Evolutionary conservation across 73 alveolate genomes (phyloP).

Genomic region (Halteria grandinella): DNA sequence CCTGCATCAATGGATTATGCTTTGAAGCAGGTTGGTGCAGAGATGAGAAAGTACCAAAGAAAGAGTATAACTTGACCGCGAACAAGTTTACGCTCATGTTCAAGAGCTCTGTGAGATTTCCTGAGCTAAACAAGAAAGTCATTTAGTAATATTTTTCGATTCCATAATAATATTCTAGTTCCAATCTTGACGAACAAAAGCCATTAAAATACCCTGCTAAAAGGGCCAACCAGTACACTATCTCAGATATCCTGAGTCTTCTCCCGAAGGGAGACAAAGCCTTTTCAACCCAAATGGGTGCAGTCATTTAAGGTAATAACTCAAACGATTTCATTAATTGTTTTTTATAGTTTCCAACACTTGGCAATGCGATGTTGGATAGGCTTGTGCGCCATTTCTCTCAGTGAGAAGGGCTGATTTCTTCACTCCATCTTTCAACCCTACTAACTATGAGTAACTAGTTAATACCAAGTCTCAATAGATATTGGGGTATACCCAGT

Average conservation of each 20-base stretch:
- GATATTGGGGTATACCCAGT: constrained; percentile 3
- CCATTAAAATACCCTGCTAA: constrained; percentile 15
- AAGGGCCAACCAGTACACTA: constrained; percentile 5
- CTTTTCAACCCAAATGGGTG: constrained; percentile 6
- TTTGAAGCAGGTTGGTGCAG: constrained; percentile 43
- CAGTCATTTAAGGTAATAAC: constrained; percentile 5
- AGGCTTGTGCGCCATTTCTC: constrained; percentile 14
- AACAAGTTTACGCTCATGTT: constrained; percentile 10
- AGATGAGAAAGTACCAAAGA: not conserved
- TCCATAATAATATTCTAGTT: not conserved
- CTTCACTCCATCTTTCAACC: not conserved
- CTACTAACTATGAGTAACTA: not conserved
- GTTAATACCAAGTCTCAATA: not conserved
- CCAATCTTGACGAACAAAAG: constrained; percentile 16
- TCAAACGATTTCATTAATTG: not conserved
- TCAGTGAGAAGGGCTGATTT: constrained; percentile 7
- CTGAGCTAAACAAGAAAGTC: not conserved
- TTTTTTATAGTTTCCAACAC: constrained; percentile 11
- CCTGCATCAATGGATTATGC: constrained; percentile 32
- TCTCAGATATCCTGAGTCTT: constrained; percentile 10
- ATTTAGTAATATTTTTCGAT: constrained; percentile 7
- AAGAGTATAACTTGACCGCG: constrained; percentile 22
- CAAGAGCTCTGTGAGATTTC: constrained; percentile 37
- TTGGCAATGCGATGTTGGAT: constrained; percentile 30
- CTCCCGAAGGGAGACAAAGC: not conserved